These are phyloP conservation scores for Triticum turgidum DNA, from an alignment of 176 grass and related monocot species.

Conservation along the genomic window DNA sequence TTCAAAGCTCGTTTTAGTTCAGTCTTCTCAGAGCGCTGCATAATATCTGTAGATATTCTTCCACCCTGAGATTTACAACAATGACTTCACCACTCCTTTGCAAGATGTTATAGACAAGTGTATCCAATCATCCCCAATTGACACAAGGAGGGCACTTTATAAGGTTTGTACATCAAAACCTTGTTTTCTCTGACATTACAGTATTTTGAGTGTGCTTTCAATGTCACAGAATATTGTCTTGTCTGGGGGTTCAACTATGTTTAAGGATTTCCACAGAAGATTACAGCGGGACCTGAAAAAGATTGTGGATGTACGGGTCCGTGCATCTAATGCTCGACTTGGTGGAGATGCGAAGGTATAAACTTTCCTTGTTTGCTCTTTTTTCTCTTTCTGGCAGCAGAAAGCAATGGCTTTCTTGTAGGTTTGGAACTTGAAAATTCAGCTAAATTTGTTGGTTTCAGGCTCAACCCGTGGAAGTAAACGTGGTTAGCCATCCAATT, in stretches of 20 bases:
- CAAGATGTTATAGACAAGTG: constrained; percentile 86
- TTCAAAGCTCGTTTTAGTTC: neutral
- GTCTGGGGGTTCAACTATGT: constrained; percentile 97
- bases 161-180: constrained; percentile 56
- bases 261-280: constrained; percentile 99
- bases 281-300: constrained; percentile 94
- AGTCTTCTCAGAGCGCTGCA: neutral
- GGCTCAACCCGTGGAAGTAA: constrained; percentile 95
- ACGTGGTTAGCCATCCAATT: constrained; percentile 90
- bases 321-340: constrained; percentile 53
- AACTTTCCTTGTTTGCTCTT: constrained; percentile 23
- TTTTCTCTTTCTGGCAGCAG: neutral
- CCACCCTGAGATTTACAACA: constrained; percentile 90
- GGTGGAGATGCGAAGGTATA: constrained; percentile 69
- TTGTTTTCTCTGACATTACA: neutral
- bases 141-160: constrained; percentile 91
- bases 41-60: constrained; percentile 78
- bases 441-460: constrained; percentile 31
- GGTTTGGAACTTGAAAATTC: neutral
- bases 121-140: constrained; percentile 97
- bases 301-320: constrained; percentile 86
- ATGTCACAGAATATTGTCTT: constrained; percentile 90
- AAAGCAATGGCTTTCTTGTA: neutral
- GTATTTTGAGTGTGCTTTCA: constrained; percentile 4
- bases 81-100: constrained; percentile 74